Evolutionary conservation across 192 early-diverging fungal genomes (phyloP).

Genomic region (Pilobolus umbonatus): DNA sequence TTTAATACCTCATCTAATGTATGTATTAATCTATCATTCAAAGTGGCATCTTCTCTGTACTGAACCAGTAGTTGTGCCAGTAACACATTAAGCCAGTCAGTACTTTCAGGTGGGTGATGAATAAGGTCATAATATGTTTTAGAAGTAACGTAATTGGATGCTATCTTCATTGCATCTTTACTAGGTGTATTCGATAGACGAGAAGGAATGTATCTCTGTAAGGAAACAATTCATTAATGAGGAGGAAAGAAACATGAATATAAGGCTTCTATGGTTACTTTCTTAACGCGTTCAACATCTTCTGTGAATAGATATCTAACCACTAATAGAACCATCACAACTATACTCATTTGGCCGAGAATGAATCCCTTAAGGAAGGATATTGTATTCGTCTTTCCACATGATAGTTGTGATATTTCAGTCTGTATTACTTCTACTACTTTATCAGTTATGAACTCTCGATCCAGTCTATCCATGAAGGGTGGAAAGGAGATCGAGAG

Average conservation of each 20-base stretch:
- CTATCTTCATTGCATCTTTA: slow-evolving; percentile 36
- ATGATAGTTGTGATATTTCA: slow-evolving; percentile 1
- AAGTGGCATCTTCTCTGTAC: slow-evolving; percentile 67
- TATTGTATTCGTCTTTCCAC: slow-evolving; percentile 1
- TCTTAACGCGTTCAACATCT: slow-evolving; percentile 36
- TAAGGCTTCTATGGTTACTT: slow-evolving; percentile 14
- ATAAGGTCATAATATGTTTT: slow-evolving; percentile 54
- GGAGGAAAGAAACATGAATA: neutral
- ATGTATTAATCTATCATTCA: slow-evolving; percentile 59
- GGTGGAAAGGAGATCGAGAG: too few relatives aligned
- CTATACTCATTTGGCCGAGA: slow-evolving; percentile 43
- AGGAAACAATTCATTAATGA: neutral
- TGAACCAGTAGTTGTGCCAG: slow-evolving; percentile 70
- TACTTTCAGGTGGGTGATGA: slow-evolving; percentile 59
- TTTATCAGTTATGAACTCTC: too few relatives aligned
- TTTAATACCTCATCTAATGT: slow-evolving; percentile 69
- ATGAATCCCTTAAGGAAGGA: slow-evolving; percentile 50
- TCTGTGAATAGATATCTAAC: slow-evolving; percentile 51
- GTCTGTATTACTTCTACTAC: neutral
- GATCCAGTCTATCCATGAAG: too few relatives aligned
- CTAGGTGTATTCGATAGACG: slow-evolving; percentile 40
- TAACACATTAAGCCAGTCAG: slow-evolving; percentile 83
- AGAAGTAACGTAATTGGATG: slow-evolving; percentile 49
- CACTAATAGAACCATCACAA: slow-evolving; percentile 43
- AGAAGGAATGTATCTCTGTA: slow-evolving; percentile 40